Percentiles rank a stretch among this genome's conserved stretches.
Evolutionary conservation across 352 stramenopile genomes (phyloP).

Genomic region (Globisporangium middletonii): DNA sequence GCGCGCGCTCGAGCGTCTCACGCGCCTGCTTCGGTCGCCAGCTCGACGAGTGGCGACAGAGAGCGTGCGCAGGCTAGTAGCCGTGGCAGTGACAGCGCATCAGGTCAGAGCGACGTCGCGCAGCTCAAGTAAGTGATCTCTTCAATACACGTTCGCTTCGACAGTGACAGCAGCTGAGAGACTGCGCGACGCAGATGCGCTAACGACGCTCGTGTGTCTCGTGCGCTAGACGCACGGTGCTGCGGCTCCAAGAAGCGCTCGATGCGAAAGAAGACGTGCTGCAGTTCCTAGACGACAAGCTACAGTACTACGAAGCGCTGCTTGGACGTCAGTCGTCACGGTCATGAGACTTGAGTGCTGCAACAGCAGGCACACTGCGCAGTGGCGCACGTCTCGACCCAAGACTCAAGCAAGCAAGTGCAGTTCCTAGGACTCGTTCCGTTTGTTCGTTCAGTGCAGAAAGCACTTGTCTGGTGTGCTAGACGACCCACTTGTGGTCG

Average conservation of each 20-base stretch:
- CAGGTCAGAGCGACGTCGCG: slow-evolving; percentile 11
- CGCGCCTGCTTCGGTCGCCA: neutral
- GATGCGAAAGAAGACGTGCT: slow-evolving; percentile 60
- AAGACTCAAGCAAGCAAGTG: too few relatives aligned
- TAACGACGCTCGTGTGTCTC: slow-evolving; percentile 4
- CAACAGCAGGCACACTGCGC: too few relatives aligned
- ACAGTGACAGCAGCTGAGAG: neutral
- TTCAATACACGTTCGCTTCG: neutral
- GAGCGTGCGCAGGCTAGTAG: neutral
- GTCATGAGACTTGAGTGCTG: neutral
- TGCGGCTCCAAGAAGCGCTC: slow-evolving; percentile 47
- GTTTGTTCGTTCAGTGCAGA: too few relatives aligned
- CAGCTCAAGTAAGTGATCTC: slow-evolving; percentile 20
- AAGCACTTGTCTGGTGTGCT: too few relatives aligned
- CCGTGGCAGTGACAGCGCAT: neutral
- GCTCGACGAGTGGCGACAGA: neutral
- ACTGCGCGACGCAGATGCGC: slow-evolving; percentile 1
- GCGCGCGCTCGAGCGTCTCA: neutral
- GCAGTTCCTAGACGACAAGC: slow-evolving; percentile 44
- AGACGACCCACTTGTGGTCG: slow-evolving; percentile 32
- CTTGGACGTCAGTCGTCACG: neutral
- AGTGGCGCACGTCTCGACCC: too few relatives aligned
- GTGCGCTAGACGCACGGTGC: slow-evolving; percentile 33
- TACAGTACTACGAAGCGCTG: slow-evolving; percentile 37
- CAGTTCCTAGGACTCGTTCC: too few relatives aligned